Base-by-base conservation (phyloP, 140 eudicot genomes). In the Ambrosia hybrid region DNA sequence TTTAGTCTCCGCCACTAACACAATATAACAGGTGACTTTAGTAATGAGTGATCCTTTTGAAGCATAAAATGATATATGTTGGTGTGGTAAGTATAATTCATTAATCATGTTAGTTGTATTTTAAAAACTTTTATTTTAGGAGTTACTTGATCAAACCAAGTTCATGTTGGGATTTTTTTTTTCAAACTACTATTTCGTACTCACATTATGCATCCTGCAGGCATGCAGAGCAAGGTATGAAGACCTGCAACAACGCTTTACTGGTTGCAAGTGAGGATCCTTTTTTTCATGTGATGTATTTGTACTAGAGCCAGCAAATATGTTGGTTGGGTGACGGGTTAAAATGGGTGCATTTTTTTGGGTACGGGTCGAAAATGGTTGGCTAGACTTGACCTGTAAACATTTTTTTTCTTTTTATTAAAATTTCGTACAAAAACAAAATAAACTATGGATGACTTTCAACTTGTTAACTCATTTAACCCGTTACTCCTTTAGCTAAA, bases 171-270 rank as follows among this genome's bases (percentile, higher is more conserved):
- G 46, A 8, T 48, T 8, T 48, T 9, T 11, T 48, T 48, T 8
- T 9, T 3, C 9, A 48, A 48, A 48, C 53, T 48, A n/a, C n/a
- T 48, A 11, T 48, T 48, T 48, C 4, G 71, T 46, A 57, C 69
- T 55, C n/a, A 45, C 37, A 30, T 53, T 15, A 10, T 41, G 46
- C 55, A 9, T 65, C 58, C 72, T 82, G 86, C 92, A 89, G 98
- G 89, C 82, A 73, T 92, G 98, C 69, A 85, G 80, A 85, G 84
- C 87, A 16, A 89, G 83, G 84, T 89, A 85, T 26, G 89, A 85
- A 70, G 92, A 80, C 37, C 65, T 89, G 78, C 90, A 76, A 79
- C 83, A 79, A 37, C 92, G 89, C 70, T 89, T 83, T 83, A 82
- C 85, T 11, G 92, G 98, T 67, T 81, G 87, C 83, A 82, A 68